phyloP scores from a whole-genome alignment of 176 grass and related monocot genomes.

The sorghum (Sorghum bicolor) region DNA sequence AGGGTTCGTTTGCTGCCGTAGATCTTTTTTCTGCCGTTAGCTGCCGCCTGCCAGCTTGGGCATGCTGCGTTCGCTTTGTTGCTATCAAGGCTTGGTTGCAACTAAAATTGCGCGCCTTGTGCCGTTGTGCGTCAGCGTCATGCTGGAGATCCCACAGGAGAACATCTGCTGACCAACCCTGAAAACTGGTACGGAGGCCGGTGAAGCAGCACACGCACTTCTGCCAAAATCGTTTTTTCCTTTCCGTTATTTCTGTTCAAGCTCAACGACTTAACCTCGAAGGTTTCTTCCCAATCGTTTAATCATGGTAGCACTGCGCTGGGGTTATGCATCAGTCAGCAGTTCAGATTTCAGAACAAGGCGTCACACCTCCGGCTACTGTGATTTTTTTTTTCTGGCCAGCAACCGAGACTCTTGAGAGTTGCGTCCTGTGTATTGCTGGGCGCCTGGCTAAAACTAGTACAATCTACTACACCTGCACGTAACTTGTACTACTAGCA shows the following conservation, averaged over 20 bases:
- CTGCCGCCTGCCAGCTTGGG: neutral
- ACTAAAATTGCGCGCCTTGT: neutral
- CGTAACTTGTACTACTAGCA: neutral
- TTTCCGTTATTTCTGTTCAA: neutral
- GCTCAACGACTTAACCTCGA: neutral
- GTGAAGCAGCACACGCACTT: neutral
- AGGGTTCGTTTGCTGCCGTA: conserved; percentile 22
- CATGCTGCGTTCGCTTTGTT: neutral
- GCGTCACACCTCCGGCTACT: neutral
- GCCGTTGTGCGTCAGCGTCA: conserved; percentile 44
- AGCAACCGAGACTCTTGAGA: neutral
- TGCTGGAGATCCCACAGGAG: neutral
- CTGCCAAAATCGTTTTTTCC: neutral
- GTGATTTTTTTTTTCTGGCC: neutral
- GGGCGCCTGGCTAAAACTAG: neutral
- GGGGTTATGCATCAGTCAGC: neutral
- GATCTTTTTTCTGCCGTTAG: conserved; percentile 40
- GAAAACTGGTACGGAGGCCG: neutral
- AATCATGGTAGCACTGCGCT: neutral
- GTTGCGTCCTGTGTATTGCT: neutral
- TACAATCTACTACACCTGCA: neutral
- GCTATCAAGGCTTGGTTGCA: neutral
- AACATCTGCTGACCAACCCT: neutral
- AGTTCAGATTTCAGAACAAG: neutral
- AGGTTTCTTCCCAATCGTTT: neutral